Conservation (phyloP, 139 green algal species). For the Coelastrella sp. region DNA sequence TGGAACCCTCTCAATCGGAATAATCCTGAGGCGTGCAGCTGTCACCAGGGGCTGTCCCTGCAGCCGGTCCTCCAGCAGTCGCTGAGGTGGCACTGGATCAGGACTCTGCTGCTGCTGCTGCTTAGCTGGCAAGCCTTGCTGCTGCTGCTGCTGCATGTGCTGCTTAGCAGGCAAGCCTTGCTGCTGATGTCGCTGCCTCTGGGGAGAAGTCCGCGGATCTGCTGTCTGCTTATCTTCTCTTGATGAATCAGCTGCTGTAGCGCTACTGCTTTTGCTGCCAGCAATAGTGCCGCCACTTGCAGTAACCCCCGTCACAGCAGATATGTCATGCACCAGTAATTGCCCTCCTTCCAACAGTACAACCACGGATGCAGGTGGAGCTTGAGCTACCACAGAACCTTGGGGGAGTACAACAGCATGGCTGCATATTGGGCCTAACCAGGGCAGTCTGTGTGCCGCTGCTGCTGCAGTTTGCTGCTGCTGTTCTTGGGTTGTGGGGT, state of each 20-base stretch:
- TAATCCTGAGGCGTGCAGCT: slow-evolving; percentile 33
- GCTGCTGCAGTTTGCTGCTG: slow-evolving; percentile 9
- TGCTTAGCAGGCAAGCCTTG: neutral
- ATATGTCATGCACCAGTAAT: slow-evolving; percentile 75
- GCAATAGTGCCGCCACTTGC: neutral
- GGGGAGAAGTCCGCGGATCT: too few species aligned
- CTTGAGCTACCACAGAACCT: slow-evolving; percentile 53
- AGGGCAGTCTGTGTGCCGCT: slow-evolving; percentile 64
- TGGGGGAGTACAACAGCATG: slow-evolving; percentile 49
- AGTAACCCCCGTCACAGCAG: neutral
- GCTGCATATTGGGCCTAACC: slow-evolving; percentile 74
- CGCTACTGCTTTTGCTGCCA: neutral
- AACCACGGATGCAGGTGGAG: slow-evolving; percentile 67
- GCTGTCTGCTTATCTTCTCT: too few species aligned
- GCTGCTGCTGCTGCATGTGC: neutral
- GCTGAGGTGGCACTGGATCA: neutral
- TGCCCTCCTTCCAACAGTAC: slow-evolving; percentile 81
- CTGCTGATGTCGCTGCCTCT: too few species aligned
- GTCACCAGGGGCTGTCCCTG: slow-evolving; percentile 49
- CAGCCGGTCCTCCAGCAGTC: slow-evolving; percentile 30
- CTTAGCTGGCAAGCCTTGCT: neutral
- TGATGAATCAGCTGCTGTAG: neutral
- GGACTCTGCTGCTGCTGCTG: neutral
- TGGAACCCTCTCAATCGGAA: slow-evolving; percentile 33
- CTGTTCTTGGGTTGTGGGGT: slow-evolving; percentile 5